A percentile compares a stretch with the other conserved stretches of the same genome.
phyloP scores from a whole-genome alignment of 2,329 filamentous ascomycete genomes.

The Diaporthe australafricana region DNA sequence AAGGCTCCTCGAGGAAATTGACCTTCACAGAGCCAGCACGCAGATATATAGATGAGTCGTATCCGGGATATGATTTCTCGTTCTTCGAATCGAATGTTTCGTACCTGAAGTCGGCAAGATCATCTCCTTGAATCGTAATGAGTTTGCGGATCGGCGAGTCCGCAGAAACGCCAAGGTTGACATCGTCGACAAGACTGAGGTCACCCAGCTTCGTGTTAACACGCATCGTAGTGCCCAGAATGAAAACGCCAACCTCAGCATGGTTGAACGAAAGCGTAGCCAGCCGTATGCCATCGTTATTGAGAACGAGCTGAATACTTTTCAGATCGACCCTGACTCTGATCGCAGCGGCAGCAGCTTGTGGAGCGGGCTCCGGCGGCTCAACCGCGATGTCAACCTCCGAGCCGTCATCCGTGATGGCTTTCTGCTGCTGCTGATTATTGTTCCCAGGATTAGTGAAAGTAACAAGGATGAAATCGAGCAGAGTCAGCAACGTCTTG shows the following conservation, averaged over 20 bases:
- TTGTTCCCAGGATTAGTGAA: slow-evolving; percentile 74
- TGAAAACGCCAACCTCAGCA: slow-evolving; percentile 89
- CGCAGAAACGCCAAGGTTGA: slow-evolving; percentile 88
- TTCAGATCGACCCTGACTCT: slow-evolving; percentile 94
- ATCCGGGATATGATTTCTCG: slow-evolving; percentile 83
- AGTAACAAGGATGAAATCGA: slow-evolving; percentile 94
- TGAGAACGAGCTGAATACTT: slow-evolving; percentile 92
- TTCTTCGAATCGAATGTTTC: slow-evolving; percentile 89
- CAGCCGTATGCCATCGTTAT: slow-evolving; percentile 95
- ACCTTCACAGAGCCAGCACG: slow-evolving; percentile 95
- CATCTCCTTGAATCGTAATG: slow-evolving; percentile 94
- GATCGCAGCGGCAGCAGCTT: slow-evolving; percentile 75
- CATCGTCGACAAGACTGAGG: slow-evolving; percentile 89
- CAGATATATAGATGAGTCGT: slow-evolving; percentile 91
- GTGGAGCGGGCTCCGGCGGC: slow-evolving; percentile 48
- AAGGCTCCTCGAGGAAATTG: slow-evolving; percentile 97
- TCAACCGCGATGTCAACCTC: slow-evolving; percentile 52
- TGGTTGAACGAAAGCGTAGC: slow-evolving; percentile 94
- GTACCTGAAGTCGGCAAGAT: slow-evolving; percentile 96
- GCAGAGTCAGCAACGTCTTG: slow-evolving; percentile 88
- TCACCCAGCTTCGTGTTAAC: slow-evolving; percentile 89
- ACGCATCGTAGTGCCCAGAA: slow-evolving; percentile 87
- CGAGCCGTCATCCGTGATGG: slow-evolving; percentile 53
- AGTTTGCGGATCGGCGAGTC: slow-evolving; percentile 86
- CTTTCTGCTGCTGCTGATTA: slow-evolving; percentile 46